A percentile compares a stretch with the other conserved stretches of the same genome.
Evolutionary conservation across 2,329 filamentous ascomycete species (phyloP).

Genomic region (Pseudocercospora ulei): DNA sequence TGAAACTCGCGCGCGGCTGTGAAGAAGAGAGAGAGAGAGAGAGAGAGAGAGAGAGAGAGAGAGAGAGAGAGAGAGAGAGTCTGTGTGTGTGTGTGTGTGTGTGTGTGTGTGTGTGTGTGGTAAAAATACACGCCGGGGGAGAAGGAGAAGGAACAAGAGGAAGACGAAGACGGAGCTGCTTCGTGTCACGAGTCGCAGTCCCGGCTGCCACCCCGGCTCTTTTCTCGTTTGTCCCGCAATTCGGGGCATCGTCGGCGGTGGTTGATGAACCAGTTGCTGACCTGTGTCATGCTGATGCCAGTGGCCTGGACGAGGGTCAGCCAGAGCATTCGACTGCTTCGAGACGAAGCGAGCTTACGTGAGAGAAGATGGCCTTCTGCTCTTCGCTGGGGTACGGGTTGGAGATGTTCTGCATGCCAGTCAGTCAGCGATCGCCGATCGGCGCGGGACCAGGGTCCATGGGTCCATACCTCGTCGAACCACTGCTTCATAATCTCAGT

Average conservation of each 20-base stretch:
- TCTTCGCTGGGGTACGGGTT: slow-evolving; percentile 37
- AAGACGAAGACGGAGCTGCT: too few species aligned
- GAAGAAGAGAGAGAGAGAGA: too few species aligned
- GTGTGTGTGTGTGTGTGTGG: background rate
- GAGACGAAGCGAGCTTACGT: slow-evolving; percentile 22
- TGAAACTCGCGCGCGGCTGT: too few species aligned
- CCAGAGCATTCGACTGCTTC: background rate
- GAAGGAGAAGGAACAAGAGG: too few species aligned
- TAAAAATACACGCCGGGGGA: slow-evolving; percentile 9
- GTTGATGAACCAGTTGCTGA: slow-evolving; percentile 38
- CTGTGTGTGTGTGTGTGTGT: slow-evolving; percentile 1
- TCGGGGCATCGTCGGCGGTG: slow-evolving; percentile 35
- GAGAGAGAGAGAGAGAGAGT: too few species aligned
- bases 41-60: too few species aligned
- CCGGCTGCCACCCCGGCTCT: slow-evolving; percentile 21
- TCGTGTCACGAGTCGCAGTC: slow-evolving; percentile 14
- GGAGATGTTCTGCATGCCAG: slow-evolving; percentile 29
- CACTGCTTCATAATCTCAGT: slow-evolving; percentile 37
- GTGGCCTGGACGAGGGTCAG: slow-evolving; percentile 25
- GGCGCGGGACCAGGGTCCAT: background rate
- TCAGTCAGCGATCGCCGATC: slow-evolving; percentile 6
- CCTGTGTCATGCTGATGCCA: slow-evolving; percentile 36
- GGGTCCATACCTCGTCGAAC: slow-evolving; percentile 31
- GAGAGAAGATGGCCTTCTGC: slow-evolving; percentile 33
- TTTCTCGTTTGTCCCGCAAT: slow-evolving; percentile 34